Evolutionary conservation across 2,329 filamentous ascomycete species (phyloP).

Genomic region (Beauveria sp.): DNA sequence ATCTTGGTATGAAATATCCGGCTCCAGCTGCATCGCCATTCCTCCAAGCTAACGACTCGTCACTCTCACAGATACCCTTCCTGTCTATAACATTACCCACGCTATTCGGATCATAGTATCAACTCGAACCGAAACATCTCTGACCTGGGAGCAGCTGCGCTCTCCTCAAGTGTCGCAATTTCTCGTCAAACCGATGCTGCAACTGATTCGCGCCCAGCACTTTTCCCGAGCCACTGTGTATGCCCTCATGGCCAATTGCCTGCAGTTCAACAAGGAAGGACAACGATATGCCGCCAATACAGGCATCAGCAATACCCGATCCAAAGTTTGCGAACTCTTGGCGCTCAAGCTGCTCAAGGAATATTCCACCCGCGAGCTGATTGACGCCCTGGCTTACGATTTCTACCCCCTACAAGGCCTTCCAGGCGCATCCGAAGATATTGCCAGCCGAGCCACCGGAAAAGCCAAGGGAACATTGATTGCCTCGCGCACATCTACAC

Average conservation of each 20-base stretch:
- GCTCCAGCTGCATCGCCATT: not conserved
- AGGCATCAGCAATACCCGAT: slow-evolving; percentile 74
- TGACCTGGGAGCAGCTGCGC: slow-evolving; percentile 90
- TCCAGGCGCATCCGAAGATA: slow-evolving; percentile 34
- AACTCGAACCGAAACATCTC: slow-evolving; percentile 79
- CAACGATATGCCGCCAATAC: slow-evolving; percentile 76
- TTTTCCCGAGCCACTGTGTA: slow-evolving; percentile 83
- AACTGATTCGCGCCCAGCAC: slow-evolving; percentile 74
- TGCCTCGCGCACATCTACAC: slow-evolving; percentile 73
- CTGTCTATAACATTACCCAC: slow-evolving; percentile 86
- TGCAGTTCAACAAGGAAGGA: slow-evolving; percentile 87
- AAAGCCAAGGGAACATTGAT: slow-evolving; percentile 42
- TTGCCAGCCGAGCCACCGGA: slow-evolving; percentile 25
- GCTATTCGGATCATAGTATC: slow-evolving; percentile 79
- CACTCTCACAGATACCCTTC: slow-evolving; percentile 61
- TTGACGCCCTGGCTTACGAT: slow-evolving; percentile 90
- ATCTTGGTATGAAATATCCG: slow-evolving; percentile 52
- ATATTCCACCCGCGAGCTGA: slow-evolving; percentile 80
- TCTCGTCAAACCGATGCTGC: slow-evolving; percentile 88
- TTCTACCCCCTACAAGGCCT: slow-evolving; percentile 88
- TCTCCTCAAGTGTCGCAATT: slow-evolving; percentile 97
- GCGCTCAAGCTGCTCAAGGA: slow-evolving; percentile 87
- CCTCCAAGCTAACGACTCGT: slow-evolving; percentile 18
- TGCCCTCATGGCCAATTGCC: slow-evolving; percentile 84
- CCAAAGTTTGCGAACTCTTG: slow-evolving; percentile 82